Conservation (phyloP, 1,139 yeast species). For the Eremothecium sinecaudum region DNA sequence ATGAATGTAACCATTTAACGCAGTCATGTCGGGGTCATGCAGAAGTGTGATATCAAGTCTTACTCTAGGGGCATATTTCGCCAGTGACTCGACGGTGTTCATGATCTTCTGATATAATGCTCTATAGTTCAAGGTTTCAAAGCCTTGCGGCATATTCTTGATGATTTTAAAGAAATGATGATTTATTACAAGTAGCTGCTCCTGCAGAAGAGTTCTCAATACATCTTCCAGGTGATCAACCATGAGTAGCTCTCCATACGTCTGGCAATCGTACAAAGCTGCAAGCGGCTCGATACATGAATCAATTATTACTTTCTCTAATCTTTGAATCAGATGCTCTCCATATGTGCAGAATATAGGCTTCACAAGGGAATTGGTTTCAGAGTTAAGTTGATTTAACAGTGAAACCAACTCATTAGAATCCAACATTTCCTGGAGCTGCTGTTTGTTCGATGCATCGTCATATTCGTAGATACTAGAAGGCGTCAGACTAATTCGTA, state of each 20-base stretch:
- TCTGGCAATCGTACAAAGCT: slow-evolving; percentile 51
- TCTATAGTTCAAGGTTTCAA: too few relatives aligned
- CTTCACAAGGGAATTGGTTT: slow-evolving; percentile 8
- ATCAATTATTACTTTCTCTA: slow-evolving; percentile 61
- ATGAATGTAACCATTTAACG: slow-evolving; percentile 57
- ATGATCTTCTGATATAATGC: too few relatives aligned
- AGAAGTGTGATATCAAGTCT: slow-evolving; percentile 40
- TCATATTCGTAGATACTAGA: slow-evolving; percentile 13
- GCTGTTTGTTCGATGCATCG: slow-evolving; percentile 12
- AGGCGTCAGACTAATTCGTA: slow-evolving; percentile 15
- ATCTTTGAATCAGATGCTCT: slow-evolving; percentile 47
- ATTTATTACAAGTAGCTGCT: slow-evolving; percentile 40
- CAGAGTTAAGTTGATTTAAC: slow-evolving; percentile 26
- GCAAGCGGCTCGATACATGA: slow-evolving; percentile 71
- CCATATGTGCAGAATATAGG: slow-evolving; percentile 30
- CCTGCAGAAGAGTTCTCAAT: slow-evolving; percentile 38
- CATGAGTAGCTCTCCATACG: slow-evolving; percentile 52
- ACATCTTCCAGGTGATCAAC: slow-evolving; percentile 32
- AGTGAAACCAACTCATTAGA: slow-evolving; percentile 33
- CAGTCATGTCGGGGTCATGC: slow-evolving; percentile 51
- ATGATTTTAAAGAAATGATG: too few relatives aligned
- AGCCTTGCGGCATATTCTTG: too few relatives aligned
- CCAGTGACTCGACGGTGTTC: too few relatives aligned
- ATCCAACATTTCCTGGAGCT: slow-evolving; percentile 6
- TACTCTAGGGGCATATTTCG: neutral